Evolutionary conservation across 176 grass and related monocot genomes (phyloP).

Genomic region (Phoenix roebelenii): DNA sequence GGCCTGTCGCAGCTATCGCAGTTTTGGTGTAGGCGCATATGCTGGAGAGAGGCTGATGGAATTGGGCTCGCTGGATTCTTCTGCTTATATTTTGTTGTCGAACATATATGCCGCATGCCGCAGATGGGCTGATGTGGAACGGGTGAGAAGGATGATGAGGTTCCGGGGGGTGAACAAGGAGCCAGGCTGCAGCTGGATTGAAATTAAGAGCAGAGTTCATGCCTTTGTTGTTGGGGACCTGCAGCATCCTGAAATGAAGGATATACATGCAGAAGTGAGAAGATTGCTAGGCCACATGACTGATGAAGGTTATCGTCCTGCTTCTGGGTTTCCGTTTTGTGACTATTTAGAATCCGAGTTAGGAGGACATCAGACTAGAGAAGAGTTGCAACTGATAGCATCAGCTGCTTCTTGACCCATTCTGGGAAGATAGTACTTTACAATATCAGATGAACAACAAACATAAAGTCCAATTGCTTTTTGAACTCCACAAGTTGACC

Average conservation of each 20-base stretch:
- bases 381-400: constrained; percentile 26
- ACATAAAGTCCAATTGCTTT: too few species aligned
- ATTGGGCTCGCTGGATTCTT: constrained; percentile 38
- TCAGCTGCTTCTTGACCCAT: constrained; percentile 13
- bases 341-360: constrained; percentile 5
- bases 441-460: too few species aligned
- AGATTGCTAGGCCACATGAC: constrained; percentile 61
- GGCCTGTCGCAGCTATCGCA: constrained; percentile 37
- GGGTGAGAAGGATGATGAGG: constrained; percentile 63
- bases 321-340: background rate
- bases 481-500: too few species aligned
- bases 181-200: constrained; percentile 69
- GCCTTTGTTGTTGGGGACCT: constrained; percentile 66
- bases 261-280: constrained; percentile 40
- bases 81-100: constrained; percentile 66
- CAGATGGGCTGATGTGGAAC: constrained; percentile 57
- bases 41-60: constrained; percentile 59
- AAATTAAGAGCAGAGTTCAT: constrained; percentile 51
- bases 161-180: constrained; percentile 51
- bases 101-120: constrained; percentile 60
- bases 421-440: too few species aligned
- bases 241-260: constrained; percentile 42
- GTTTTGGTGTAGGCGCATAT: constrained; percentile 51
- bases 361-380: constrained; percentile 9
- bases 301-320: constrained; percentile 43